A percentile compares a stretch with the other conserved stretches of the same genome.
Evolutionary conservation across 140 eudicot species (phyloP).

Genomic region (Erigeron philadelphicus): DNA sequence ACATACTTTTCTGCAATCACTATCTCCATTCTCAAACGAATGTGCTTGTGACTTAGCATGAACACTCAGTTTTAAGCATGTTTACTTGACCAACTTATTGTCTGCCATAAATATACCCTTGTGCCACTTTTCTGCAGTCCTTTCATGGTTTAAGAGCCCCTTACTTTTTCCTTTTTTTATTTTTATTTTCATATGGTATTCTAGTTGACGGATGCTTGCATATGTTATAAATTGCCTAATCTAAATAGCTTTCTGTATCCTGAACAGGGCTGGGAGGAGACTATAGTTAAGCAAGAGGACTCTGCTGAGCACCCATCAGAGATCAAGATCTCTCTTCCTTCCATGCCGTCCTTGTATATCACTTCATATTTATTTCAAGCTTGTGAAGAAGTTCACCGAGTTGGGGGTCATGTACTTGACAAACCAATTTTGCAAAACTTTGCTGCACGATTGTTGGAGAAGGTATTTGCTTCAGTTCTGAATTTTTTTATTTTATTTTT

Average conservation of each 20-base stretch:
- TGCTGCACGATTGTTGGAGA: conserved; percentile 67
- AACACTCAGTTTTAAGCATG: neutral
- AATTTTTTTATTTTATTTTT: neutral
- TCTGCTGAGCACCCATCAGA: conserved; percentile 64
- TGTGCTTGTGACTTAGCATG: conserved; percentile 1
- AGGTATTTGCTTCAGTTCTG: conserved; percentile 40
- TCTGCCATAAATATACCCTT: neutral
- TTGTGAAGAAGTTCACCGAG: conserved; percentile 87
- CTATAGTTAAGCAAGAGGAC: conserved; percentile 76
- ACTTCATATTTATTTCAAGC: conserved; percentile 74
- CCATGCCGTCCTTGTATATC: conserved; percentile 80
- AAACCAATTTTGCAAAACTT: conserved; percentile 66
- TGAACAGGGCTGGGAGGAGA: conserved; percentile 93
- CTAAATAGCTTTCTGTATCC: neutral
- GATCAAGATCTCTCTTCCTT: conserved; percentile 85
- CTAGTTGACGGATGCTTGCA: neutral
- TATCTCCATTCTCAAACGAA: neutral
- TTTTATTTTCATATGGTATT: neutral
- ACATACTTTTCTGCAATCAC: neutral
- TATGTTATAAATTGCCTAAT: conserved; percentile 6
- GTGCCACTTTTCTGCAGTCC: neutral
- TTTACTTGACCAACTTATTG: neutral
- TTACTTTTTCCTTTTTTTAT: neutral
- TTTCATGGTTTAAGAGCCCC: neutral
- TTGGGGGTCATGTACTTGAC: conserved; percentile 94